Percentiles rank a stretch among this genome's conserved stretches.
Evolutionary conservation across 306 rosid species (phyloP).

Genomic region (Gastrolobium villosum): DNA sequence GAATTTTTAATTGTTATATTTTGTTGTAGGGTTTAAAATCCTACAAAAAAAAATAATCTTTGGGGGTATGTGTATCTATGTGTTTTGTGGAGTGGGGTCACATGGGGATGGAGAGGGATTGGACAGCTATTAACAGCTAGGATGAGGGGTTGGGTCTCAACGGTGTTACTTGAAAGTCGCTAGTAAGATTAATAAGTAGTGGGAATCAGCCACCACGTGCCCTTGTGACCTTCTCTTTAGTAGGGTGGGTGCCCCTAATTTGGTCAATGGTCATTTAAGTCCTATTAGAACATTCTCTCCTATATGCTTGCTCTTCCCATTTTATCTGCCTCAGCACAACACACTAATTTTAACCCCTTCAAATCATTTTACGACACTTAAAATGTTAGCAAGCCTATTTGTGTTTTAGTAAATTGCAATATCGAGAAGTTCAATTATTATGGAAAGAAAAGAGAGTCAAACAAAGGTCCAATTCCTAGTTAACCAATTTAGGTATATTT

Average conservation of each 20-base stretch:
- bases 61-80: slow-evolving; percentile 43
- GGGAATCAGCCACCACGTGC: slow-evolving; percentile 91
- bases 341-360: slow-evolving; percentile 37
- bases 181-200: slow-evolving; percentile 51
- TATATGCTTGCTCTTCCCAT: not conserved
- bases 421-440: not conserved
- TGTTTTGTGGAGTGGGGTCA: slow-evolving; percentile 61
- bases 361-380: not conserved
- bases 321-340: not conserved
- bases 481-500: slow-evolving; percentile 9
- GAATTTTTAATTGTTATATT: slow-evolving; percentile 8
- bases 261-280: not conserved
- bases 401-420: slow-evolving; percentile 6
- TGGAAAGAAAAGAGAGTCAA: slow-evolving; percentile 29
- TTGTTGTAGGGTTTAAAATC: slow-evolving; percentile 30
- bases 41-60: slow-evolving; percentile 45
- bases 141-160: slow-evolving; percentile 70
- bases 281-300: slow-evolving; percentile 18
- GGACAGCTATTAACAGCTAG: slow-evolving; percentile 97
- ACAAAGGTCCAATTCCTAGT: not conserved
- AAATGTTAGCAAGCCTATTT: not conserved
- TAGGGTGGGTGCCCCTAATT: not conserved
- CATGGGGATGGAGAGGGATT: slow-evolving; percentile 59
- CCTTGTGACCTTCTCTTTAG: slow-evolving; percentile 61
- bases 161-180: slow-evolving; percentile 93